Conservation (phyloP, 1,284 basidiomycete species). For the Melampsora occidentalis region DNA sequence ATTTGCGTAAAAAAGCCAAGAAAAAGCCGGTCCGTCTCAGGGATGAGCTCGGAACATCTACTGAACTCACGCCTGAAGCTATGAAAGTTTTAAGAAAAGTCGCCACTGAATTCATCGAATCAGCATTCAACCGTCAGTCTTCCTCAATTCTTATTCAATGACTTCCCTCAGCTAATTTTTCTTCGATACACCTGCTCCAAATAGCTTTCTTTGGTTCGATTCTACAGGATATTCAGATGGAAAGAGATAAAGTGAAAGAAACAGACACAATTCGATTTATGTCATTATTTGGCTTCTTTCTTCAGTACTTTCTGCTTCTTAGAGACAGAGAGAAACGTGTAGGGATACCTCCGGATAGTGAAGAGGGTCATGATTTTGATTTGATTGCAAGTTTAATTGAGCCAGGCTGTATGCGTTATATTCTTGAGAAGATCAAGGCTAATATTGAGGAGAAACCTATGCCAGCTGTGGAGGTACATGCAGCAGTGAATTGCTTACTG, state of each 20-base stretch:
- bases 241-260: conserved; percentile 80
- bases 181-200: conserved; percentile 11
- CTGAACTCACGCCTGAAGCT: conserved; percentile 70
- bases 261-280: conserved; percentile 82
- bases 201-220: conserved; percentile 76
- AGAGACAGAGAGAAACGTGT: conserved; percentile 48
- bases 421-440: conserved; percentile 77
- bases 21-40: conserved; percentile 64
- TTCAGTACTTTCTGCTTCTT: conserved; percentile 72
- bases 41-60: conserved; percentile 57
- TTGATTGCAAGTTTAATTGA: conserved; percentile 79
- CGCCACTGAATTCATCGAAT: conserved; percentile 69
- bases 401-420: conserved; percentile 79
- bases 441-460: conserved; percentile 89
- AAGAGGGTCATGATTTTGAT: conserved; percentile 64
- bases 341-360: conserved; percentile 49
- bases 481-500: conserved; percentile 86
- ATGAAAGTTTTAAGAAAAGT: conserved; percentile 66
- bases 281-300: conserved; percentile 78
- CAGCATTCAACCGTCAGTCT: conserved; percentile 77
- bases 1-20: conserved; percentile 69
- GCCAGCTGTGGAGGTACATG: conserved; percentile 86
- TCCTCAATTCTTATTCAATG: conserved; percentile 18
- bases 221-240: conserved; percentile 87
- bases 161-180: neutral